Base-by-base conservation (phyloP, 2,329 filamentous ascomycete genomes). In the Alternaria ventricosa region DNA sequence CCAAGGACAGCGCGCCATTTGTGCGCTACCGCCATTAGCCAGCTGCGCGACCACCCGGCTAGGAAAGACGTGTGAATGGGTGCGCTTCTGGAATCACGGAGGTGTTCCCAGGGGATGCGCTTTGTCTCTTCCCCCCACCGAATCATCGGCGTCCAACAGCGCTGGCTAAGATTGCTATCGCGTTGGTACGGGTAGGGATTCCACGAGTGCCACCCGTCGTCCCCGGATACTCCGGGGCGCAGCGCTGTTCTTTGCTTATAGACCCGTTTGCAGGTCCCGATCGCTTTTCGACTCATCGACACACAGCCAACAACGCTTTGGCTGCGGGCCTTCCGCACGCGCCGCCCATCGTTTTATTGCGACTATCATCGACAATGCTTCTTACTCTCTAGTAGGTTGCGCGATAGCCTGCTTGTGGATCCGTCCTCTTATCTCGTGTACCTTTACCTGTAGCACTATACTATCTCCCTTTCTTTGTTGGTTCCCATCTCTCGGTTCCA, bases 31-130 rank as follows among this genome's bases (percentile, higher is more conserved):
- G 53, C 33, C 44, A 60, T 57, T 61, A 61, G 20, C 54, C 59
- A 55, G 45, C 7, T 45, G 62, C 50, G 45, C 45, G 61, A 66
- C 64, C 57, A 60, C 66, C 63, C 57, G 59, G 51, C 61, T 62
- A 63, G 60, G 67, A 50, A 66, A 68, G 59, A 61, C 61, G 46
- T 56, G 67, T 68, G 67, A 70, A 70, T 62, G 49, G 49, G n/a
- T 50, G 49, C 50, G 62, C 30, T 53, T 64, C 58, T 58, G 43
- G 44, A 64, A 64, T 55, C 49, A 47, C 23, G 44, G 23, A 54
- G 59, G 11, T 33, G 44, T 33, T 46, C 53, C 60, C 50, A 46
- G 45, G 49, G 54, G 59, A 33, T 20, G 56, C 57, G 27, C 44
- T 50, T 53, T 56, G 49, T 36, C 61, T 55, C 46, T 60, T 53